These are phyloP conservation scores for Eimeria sp. DNA, from an alignment of 169 alveolate species.

Conservation along the genomic window DNA sequence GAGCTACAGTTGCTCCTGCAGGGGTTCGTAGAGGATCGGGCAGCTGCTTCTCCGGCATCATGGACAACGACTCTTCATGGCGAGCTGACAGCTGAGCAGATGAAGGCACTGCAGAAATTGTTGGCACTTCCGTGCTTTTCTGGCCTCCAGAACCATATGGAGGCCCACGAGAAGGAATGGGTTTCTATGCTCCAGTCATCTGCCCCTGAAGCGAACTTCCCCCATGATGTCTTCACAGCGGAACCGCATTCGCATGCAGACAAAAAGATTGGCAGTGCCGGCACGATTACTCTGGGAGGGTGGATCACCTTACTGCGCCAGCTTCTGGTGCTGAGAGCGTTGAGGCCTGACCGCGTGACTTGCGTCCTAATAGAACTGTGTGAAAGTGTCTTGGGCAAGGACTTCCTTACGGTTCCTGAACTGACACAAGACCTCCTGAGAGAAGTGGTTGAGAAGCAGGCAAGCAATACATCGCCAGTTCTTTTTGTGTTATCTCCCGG, in stretches of 20 bases:
- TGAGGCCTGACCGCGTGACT: conserved; percentile 97
- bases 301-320: conserved; percentile 79
- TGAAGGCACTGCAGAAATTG: conserved; percentile 85
- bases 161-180: conserved; percentile 31
- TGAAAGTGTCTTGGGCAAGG: conserved; percentile 93
- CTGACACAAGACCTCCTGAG: conserved; percentile 90
- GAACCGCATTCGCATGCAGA: conserved; percentile 13
- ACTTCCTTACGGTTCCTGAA: conserved; percentile 94
- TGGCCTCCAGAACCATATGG: conserved; percentile 56
- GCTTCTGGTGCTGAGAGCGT: conserved; percentile 90
- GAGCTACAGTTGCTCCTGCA: conserved; percentile 84
- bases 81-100: conserved; percentile 84
- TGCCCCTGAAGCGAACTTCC: conserved; percentile 76
- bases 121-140: conserved; percentile 55
- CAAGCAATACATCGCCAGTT: conserved; percentile 94
- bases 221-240: conserved; percentile 35
- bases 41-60: conserved; percentile 29
- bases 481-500: conserved; percentile 98
- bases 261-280: conserved; percentile 53
- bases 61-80: conserved; percentile 78
- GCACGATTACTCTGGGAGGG: conserved; percentile 22
- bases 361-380: conserved; percentile 91
- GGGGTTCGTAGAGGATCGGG: conserved; percentile 65
- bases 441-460: conserved; percentile 93
- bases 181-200: conserved; percentile 35